These are phyloP conservation scores for Knoxia roxburghii DNA, from an alignment of 257 asterid genomes.

Conservation along the genomic window DNA sequence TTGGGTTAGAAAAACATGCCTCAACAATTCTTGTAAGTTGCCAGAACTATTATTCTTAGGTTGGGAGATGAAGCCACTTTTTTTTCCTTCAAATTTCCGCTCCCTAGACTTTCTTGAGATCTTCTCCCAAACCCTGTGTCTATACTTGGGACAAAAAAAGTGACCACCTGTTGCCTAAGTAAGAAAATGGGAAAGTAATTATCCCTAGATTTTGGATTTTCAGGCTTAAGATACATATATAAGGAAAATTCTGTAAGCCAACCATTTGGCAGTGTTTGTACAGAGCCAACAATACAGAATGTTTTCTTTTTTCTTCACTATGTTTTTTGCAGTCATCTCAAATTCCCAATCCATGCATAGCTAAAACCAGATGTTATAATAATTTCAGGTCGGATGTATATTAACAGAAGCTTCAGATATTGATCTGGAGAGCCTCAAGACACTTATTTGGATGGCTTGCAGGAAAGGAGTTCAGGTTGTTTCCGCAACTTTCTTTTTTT, in stretches of 20 bases:
- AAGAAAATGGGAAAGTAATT: background rate
- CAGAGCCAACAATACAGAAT: background rate
- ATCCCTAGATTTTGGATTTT: background rate
- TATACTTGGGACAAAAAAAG: background rate
- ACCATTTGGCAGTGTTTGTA: background rate
- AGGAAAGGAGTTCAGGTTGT: slow-evolving; percentile 60
- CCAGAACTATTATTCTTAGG: background rate
- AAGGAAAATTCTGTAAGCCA: background rate
- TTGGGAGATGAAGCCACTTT: no score
- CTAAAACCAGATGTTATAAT: slow-evolving; percentile 2
- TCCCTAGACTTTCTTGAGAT: background rate
- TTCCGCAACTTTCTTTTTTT: slow-evolving; percentile 10
- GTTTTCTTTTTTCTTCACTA: background rate
- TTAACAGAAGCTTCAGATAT: slow-evolving; percentile 36
- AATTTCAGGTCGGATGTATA: slow-evolving; percentile 73
- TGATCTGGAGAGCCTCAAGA: slow-evolving; percentile 52
- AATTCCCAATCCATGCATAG: no score
- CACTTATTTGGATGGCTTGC: slow-evolving; percentile 55
- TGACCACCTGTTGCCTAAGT: background rate
- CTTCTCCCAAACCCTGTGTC: background rate
- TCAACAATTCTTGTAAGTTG: slow-evolving; percentile 55
- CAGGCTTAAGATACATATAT: background rate
- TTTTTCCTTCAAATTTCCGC: background rate
- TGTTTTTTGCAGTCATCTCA: background rate
- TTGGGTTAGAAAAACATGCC: slow-evolving; percentile 41